Evolutionary conservation across 1,139 yeast genomes (phyloP).

Genomic region (Sugiyamaella xylanicola): DNA sequence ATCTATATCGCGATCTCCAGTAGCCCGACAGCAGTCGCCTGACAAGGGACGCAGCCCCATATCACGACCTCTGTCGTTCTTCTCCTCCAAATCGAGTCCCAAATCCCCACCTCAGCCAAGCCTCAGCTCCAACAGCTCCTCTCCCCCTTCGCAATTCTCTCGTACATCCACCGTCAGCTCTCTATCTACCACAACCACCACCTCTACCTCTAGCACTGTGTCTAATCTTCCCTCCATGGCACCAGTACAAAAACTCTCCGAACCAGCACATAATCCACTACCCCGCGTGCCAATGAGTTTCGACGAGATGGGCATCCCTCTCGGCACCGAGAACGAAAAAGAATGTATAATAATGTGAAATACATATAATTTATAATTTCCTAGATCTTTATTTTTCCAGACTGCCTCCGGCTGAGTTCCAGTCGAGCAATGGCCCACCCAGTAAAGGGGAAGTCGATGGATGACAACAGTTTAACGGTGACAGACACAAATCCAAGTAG

Average conservation of each 20-base stretch:
- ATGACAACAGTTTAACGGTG: too few relatives aligned
- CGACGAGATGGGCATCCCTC: constrained; percentile 41
- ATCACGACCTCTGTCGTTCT: constrained; percentile 9
- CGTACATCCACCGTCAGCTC: constrained; percentile 25
- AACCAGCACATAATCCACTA: neutral
- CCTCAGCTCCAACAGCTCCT: neutral
- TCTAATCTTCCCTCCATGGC: constrained; percentile 8
- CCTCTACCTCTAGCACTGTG: neutral
- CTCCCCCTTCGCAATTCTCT: constrained; percentile 19
- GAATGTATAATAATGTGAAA: constrained; percentile 39
- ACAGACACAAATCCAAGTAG: too few relatives aligned
- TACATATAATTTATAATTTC: neutral
- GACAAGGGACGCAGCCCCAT: neutral
- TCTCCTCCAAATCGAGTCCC: constrained; percentile 5
- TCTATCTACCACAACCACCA: constrained; percentile 10
- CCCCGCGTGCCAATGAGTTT: constrained; percentile 61
- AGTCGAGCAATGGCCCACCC: too few relatives aligned
- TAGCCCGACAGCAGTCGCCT: neutral
- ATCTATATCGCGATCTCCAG: neutral
- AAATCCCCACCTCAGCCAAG: constrained; percentile 8
- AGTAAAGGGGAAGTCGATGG: too few relatives aligned
- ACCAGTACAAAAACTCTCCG: neutral
- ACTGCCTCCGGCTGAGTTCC: neutral
- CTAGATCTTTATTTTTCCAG: too few relatives aligned
- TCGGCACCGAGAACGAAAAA: constrained; percentile 32